phyloP scores from a whole-genome alignment of 1,139 yeast species.

The Saccharomyces hybrid region DNA sequence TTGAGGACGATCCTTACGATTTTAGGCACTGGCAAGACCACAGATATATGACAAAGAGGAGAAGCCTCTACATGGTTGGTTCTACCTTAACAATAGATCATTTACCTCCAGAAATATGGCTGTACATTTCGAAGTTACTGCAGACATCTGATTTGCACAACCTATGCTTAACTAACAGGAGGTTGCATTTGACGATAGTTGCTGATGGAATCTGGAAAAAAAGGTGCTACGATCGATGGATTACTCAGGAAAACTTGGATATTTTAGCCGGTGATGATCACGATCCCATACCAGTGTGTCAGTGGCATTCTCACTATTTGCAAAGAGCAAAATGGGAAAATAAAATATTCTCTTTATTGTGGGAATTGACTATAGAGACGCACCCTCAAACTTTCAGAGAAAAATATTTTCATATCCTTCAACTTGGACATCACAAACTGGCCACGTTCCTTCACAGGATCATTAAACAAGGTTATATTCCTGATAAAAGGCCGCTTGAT shows the following conservation, averaged over 20 bases:
- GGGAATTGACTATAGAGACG: background rate
- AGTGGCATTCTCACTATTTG: background rate
- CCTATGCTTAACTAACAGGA: background rate
- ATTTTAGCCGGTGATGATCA: background rate
- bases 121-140: background rate
- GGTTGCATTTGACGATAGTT: background rate
- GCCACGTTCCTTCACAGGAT: conserved; percentile 7
- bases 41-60: background rate
- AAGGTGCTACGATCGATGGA: conserved; percentile 1
- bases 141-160: background rate
- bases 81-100: background rate
- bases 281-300: background rate
- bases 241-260: background rate
- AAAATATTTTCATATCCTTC: background rate
- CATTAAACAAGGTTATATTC: conserved; percentile 3
- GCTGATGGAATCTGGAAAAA: background rate
- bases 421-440: background rate
- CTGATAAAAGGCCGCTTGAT: conserved; percentile 5
- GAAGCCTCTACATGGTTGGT: background rate
- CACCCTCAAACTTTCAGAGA: background rate
- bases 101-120: conserved; percentile 2
- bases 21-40: background rate
- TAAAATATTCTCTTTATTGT: background rate
- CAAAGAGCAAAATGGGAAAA: background rate
- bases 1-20: background rate